Evolutionary conservation across 495 filamentous ascomycete genomes (phyloP).

Genomic region (Hyaloscypha finlandica): DNA sequence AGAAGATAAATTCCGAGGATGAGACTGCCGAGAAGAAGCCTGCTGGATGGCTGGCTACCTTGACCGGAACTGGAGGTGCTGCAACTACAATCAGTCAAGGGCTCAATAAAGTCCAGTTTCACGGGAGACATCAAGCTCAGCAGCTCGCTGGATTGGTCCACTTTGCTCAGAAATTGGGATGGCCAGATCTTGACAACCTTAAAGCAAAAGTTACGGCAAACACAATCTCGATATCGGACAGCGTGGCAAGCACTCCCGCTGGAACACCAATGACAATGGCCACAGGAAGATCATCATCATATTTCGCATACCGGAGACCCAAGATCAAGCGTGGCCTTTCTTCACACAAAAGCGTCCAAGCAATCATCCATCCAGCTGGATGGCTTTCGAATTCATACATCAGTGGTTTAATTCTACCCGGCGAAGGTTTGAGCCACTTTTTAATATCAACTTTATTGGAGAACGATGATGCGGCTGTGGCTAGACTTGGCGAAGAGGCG

Average conservation of each 20-base stretch:
- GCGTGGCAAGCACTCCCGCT: conserved; percentile 11
- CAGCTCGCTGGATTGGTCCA: conserved; percentile 58
- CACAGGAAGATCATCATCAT: conserved; percentile 32
- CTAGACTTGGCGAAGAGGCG: conserved; percentile 63
- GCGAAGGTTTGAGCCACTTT: conserved; percentile 71
- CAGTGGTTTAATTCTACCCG: conserved; percentile 77
- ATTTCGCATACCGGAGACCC: conserved; percentile 31
- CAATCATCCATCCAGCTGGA: conserved; percentile 56
- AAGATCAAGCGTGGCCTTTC: conserved; percentile 20
- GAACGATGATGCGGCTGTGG: conserved; percentile 67
- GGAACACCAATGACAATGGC: conserved; percentile 28
- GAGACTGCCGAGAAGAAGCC: conserved; percentile 33
- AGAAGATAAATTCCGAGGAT: conserved; percentile 30
- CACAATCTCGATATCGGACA: conserved; percentile 25
- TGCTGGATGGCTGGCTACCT: conserved; percentile 50
- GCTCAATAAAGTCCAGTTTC: conserved; percentile 31
- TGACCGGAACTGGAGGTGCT: conserved; percentile 45
- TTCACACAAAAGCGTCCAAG: conserved; percentile 44
- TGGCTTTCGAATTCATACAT: conserved; percentile 83
- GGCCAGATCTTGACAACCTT: conserved; percentile 45
- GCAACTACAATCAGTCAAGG: conserved; percentile 4
- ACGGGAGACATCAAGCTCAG: conserved; percentile 46
- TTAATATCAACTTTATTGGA: conserved; percentile 79
- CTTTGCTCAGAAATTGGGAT: conserved; percentile 57
- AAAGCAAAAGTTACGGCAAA: conserved; percentile 23